These are phyloP conservation scores for Ceratorhiza oryzae-sativae DNA, from an alignment of 1,284 basidiomycete species.

Conservation along the genomic window DNA sequence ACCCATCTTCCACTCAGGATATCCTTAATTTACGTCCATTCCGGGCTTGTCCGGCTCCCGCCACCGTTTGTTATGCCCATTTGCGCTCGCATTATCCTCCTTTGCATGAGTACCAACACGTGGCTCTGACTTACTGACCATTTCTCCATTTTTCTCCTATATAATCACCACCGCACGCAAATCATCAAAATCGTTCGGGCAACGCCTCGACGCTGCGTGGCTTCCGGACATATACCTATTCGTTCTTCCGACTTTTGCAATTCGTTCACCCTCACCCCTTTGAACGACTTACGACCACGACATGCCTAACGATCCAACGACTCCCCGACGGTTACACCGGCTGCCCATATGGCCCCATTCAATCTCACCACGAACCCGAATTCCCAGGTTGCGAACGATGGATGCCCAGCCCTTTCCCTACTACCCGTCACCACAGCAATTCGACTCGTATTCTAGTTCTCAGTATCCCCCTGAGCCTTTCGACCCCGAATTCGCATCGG, in stretches of 20 bases:
- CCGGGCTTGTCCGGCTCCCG: neutral
- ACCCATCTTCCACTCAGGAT: neutral
- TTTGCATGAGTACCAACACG: slow-evolving; percentile 17
- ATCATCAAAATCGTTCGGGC: slow-evolving; percentile 2
- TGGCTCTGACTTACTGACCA: slow-evolving; percentile 27
- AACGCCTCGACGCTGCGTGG: slow-evolving; percentile 3
- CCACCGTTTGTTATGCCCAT: slow-evolving; percentile 11
- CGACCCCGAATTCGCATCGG: neutral
- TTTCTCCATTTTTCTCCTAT: slow-evolving; percentile 3
- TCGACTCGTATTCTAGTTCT: slow-evolving; percentile 5
- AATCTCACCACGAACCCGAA: slow-evolving; percentile 6
- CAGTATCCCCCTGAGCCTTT: slow-evolving; percentile 7
- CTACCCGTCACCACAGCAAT: slow-evolving; percentile 1
- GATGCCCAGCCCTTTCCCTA: slow-evolving; percentile 24
- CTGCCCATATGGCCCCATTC: slow-evolving; percentile 13
- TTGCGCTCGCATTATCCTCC: neutral
- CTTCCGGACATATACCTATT: neutral
- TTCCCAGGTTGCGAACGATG: slow-evolving; percentile 18
- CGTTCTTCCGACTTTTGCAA: neutral
- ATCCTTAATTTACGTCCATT: neutral
- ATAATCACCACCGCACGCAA: neutral
- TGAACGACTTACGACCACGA: slow-evolving; percentile 3
- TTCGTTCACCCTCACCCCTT: neutral
- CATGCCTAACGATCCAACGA: slow-evolving; percentile 20
- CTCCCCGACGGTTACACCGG: slow-evolving; percentile 6